Conservation (phyloP, 1,139 yeast species). For the Magnusiomyces paraingens region DNA sequence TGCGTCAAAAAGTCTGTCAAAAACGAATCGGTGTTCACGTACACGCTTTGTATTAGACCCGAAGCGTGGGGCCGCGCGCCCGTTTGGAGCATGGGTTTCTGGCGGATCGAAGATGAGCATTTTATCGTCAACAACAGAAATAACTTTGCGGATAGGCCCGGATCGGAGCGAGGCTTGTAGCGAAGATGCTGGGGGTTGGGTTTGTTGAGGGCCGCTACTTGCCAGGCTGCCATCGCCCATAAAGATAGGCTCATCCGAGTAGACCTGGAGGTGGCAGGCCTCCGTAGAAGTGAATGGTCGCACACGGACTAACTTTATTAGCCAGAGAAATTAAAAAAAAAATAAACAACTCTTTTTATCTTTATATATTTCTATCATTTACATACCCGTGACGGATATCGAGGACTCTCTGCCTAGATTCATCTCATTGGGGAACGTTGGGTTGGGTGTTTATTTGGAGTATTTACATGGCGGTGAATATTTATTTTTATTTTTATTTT, state of each 20-base stretch:
- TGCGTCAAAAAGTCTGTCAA: slow-evolving; percentile 72
- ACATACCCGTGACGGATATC: slow-evolving; percentile 60
- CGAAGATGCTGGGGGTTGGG: slow-evolving; percentile 17
- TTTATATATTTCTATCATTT: not conserved
- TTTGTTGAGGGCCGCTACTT: slow-evolving; percentile 19
- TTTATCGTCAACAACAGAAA: slow-evolving; percentile 78
- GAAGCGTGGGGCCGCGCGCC: slow-evolving; percentile 49
- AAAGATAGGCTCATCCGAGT: slow-evolving; percentile 35
- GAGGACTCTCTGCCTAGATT: slow-evolving; percentile 49
- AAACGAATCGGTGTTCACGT: slow-evolving; percentile 73
- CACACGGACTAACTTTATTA: slow-evolving; percentile 44
- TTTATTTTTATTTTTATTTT: not conserved
- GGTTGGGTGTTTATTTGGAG: no score
- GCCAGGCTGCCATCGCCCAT: slow-evolving; percentile 52
- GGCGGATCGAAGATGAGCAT: slow-evolving; percentile 91
- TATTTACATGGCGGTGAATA: no score
- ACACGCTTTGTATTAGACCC: slow-evolving; percentile 45
- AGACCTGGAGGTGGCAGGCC: slow-evolving; percentile 36
- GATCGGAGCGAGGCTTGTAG: slow-evolving; percentile 31
- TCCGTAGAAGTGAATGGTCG: slow-evolving; percentile 73
- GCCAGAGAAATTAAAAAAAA: not conserved
- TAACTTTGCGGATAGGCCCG: slow-evolving; percentile 51
- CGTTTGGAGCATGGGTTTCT: slow-evolving; percentile 55
- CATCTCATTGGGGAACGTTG: slow-evolving; percentile 1
- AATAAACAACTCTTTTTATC: not conserved